Evolutionary conservation across 208 protist genomes (phyloP).

Genomic region (Trypanosoma platydactyli): DNA sequence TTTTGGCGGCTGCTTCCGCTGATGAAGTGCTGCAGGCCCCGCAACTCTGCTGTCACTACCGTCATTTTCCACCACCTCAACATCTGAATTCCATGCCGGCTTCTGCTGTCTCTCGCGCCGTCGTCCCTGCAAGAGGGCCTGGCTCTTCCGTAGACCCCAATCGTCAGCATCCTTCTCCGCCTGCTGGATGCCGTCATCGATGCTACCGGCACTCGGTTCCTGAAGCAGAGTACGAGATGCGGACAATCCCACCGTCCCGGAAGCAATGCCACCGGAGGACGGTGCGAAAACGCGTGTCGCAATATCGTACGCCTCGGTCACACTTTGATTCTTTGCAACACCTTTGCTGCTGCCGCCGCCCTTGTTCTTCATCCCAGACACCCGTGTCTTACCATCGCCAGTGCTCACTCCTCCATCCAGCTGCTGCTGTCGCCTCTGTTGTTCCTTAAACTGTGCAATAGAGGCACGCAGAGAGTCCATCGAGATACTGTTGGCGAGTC

Average conservation of each 20-base stretch:
- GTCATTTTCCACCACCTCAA: constrained; percentile 33
- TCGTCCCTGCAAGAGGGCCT: neutral
- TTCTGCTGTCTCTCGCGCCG: constrained; percentile 18
- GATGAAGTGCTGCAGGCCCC: neutral
- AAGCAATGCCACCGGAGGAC: neutral
- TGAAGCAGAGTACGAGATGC: constrained; percentile 1
- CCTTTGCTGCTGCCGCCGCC: neutral
- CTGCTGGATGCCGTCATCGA: neutral
- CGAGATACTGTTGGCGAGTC: constrained; percentile 63
- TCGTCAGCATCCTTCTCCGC: neutral
- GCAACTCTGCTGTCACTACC: neutral
- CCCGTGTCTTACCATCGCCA: neutral
- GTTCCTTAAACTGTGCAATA: constrained; percentile 72
- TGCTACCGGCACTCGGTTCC: constrained; percentile 5
- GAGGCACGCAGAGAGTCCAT: constrained; percentile 67
- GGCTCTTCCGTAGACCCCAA: constrained; percentile 9
- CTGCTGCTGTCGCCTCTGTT: constrained; percentile 45
- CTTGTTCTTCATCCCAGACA: neutral
- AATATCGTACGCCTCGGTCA: constrained; percentile 24
- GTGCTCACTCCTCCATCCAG: neutral
- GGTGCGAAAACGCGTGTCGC: constrained; percentile 25
- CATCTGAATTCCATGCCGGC: constrained; percentile 68
- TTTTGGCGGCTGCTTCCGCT: constrained; percentile 24
- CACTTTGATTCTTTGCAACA: neutral
- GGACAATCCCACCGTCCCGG: constrained; percentile 11